Evolutionary conservation across 2,329 filamentous ascomycete species (phyloP).

Genomic region (Calonectria multiphialidica): DNA sequence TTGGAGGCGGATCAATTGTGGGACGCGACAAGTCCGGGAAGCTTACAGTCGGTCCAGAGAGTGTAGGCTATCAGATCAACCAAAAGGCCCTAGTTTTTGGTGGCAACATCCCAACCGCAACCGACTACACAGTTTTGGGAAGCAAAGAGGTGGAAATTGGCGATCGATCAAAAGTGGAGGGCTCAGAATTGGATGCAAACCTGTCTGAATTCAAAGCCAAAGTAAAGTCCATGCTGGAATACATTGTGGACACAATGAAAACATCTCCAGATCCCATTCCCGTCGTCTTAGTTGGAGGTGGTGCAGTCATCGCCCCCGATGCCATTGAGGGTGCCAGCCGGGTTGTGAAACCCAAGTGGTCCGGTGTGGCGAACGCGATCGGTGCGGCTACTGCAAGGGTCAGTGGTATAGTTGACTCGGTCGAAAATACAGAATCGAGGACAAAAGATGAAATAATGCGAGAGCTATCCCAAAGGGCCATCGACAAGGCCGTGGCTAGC

Average conservation of each 20-base stretch:
- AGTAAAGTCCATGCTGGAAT: constrained; percentile 7
- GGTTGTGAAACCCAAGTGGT: background rate
- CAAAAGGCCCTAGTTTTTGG: constrained; percentile 18
- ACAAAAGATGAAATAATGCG: constrained; percentile 4
- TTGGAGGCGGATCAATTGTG: constrained; percentile 28
- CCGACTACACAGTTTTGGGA: constrained; percentile 18
- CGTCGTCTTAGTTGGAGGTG: constrained; percentile 20
- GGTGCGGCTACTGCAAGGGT: constrained; percentile 18
- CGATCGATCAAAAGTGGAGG: background rate
- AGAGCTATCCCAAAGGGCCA: constrained; percentile 9
- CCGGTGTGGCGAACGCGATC: constrained; percentile 19
- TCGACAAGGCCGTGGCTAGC: constrained; percentile 33
- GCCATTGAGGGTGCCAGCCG: constrained; percentile 2
- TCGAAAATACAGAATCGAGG: constrained; percentile 11
- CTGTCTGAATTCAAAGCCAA: background rate
- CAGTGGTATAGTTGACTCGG: constrained; percentile 5
- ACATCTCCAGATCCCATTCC: constrained; percentile 15
- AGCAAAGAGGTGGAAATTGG: background rate
- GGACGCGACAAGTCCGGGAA: background rate
- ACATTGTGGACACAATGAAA: constrained; percentile 17
- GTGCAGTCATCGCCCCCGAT: constrained; percentile 4
- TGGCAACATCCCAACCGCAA: constrained; percentile 13
- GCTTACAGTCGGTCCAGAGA: constrained; percentile 7
- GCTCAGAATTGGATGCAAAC: background rate
- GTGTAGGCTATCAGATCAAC: constrained; percentile 23